A percentile compares a stretch with the other conserved stretches of the same genome.
Evolutionary conservation across 2,329 filamentous ascomycete genomes (phyloP).

Genomic region (Alternaria tenuissima): DNA sequence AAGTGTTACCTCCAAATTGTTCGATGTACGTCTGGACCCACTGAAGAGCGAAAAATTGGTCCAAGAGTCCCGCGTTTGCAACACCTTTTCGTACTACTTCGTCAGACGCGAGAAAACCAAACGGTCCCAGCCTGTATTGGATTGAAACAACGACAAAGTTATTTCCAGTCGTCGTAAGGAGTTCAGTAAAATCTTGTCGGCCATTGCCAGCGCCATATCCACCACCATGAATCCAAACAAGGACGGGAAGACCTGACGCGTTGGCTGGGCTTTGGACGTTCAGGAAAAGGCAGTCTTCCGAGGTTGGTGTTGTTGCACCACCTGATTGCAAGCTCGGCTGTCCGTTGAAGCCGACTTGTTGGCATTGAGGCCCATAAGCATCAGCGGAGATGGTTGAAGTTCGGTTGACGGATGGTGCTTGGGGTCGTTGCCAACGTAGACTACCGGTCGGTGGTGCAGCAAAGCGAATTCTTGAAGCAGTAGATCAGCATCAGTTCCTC

Average conservation of each 20-base stretch:
- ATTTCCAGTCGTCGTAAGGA: constrained; percentile 58
- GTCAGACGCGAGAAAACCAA: constrained; percentile 54
- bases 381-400: constrained; percentile 10
- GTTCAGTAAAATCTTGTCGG: constrained; percentile 45
- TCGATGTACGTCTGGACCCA: constrained; percentile 61
- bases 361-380: constrained; percentile 12
- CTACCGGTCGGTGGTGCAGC: constrained; percentile 29
- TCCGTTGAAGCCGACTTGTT: constrained; percentile 4
- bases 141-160: constrained; percentile 59
- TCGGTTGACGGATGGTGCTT: constrained; percentile 17
- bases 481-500: neutral
- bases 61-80: constrained; percentile 54
- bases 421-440: constrained; percentile 30
- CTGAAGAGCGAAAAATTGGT: constrained; percentile 60
- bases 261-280: constrained; percentile 45
- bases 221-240: constrained; percentile 39
- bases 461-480: constrained; percentile 27
- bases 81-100: constrained; percentile 49
- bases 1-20: constrained; percentile 36
- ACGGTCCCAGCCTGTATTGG: constrained; percentile 60
- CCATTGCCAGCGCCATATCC: constrained; percentile 52
- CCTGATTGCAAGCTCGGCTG: neutral
- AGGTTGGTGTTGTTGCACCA: neutral
- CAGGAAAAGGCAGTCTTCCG: constrained; percentile 50
- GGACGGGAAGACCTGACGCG: constrained; percentile 39